Base-by-base conservation (phyloP, 805 yeast species). In the Metschnikowia arizonensis region DNA sequence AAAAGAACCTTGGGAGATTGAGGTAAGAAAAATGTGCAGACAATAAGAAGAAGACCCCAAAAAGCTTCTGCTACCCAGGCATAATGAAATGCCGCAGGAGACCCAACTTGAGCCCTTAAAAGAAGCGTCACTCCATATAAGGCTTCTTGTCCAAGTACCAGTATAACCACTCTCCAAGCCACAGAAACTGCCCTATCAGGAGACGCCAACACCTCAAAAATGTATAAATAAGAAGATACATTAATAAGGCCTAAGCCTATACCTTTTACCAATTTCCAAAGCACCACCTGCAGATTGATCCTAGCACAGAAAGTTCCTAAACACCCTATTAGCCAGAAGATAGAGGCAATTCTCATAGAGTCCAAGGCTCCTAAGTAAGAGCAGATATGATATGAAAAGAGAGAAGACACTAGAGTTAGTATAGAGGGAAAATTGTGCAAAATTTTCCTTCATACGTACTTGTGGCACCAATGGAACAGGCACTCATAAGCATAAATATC, bases 391-490 rank as follows among this genome's bases (percentile, higher is more conserved):
- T 70, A 69, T 46, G 62, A 49, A 4, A 61, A 34, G 0, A 66
- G 48, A 41, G 68, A 59, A n/a, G 72, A 68, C 36, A 60, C 65
- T 62, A 40, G 17, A 35, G 56, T 58, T 50, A 57, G 57, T 24
- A 24, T 24, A 8, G 17, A 30, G 32, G 8, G 32, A 5, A 21
- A n/a, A n/a, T n/a, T n/a, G n/a, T n/a, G n/a, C n/a, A n/a, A n/a
- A n/a, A n/a, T n/a, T n/a, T n/a, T 21, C 26, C 26, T 8, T 24
- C 10, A 28, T 28, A 64, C 53, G 25, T 56, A 61, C 65, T 52
- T 7, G 65, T 61, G n/a, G 72, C 70, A 2, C 73, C 73, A n/a
- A 66, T 52, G 3, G 65, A 53, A 40, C 54, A 59, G 33, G 63
- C 57, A 7, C 65, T 56, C 28, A 54, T 54, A 8, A 66, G 43